Evolutionary conservation across 305 asterid genomes (phyloP).

Genomic region (Solanum aculeatissimum): DNA sequence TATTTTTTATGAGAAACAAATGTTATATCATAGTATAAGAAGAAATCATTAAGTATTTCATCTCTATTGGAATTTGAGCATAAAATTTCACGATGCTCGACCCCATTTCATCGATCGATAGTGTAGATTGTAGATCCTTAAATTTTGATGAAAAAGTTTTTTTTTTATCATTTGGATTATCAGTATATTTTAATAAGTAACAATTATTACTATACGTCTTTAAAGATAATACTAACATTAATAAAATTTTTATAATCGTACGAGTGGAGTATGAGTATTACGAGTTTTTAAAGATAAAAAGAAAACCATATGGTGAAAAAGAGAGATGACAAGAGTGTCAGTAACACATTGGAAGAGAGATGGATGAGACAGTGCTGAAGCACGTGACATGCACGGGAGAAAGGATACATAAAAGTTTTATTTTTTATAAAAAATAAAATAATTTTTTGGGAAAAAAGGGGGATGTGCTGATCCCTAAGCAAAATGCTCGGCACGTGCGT

Average conservation of each 20-base stretch:
- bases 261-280: not conserved
- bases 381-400: slow-evolving; percentile 35
- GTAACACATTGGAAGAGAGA: not conserved
- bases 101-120: not conserved
- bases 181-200: too few species aligned
- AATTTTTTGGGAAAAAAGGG: not conserved
- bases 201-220: not conserved
- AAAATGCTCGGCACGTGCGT: slow-evolving; percentile 49
- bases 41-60: not conserved
- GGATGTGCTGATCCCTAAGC: slow-evolving; percentile 44
- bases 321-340: not conserved
- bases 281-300: not conserved
- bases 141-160: too few species aligned
- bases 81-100: too few species aligned
- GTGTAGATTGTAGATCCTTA: too few species aligned
- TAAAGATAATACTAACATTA: not conserved
- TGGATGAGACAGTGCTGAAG: slow-evolving; percentile 17
- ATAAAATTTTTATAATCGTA: not conserved
- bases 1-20: not conserved
- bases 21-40: not conserved
- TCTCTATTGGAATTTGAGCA: not conserved
- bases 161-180: too few species aligned
- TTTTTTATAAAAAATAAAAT: not conserved
- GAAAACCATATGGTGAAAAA: not conserved
- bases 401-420: not conserved